Evolutionary conservation across 768 basidiomycete genomes (phyloP).

Genomic region (Chlorophyllum brunneum): DNA sequence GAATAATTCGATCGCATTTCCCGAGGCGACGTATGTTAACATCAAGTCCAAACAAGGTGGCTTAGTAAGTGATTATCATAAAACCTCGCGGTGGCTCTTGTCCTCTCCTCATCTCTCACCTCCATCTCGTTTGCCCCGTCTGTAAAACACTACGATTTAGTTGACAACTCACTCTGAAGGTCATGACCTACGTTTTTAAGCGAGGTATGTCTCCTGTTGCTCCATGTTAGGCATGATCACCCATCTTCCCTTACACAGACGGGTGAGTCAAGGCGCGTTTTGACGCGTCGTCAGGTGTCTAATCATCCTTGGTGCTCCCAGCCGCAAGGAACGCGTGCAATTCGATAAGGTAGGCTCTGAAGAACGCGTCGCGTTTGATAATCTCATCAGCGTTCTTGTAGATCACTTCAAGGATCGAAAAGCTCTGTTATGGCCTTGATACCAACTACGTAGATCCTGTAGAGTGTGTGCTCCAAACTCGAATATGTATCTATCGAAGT

Average conservation of each 20-base stretch:
- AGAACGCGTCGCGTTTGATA: constrained; percentile 13
- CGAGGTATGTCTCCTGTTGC: constrained; percentile 28
- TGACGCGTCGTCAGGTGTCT: constrained; percentile 26
- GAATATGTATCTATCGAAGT: neutral
- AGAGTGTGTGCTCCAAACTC: constrained; percentile 52
- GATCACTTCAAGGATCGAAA: constrained; percentile 85
- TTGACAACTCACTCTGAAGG: neutral
- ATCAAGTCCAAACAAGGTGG: constrained; percentile 11
- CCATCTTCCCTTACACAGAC: constrained; percentile 27
- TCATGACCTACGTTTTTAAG: constrained; percentile 28
- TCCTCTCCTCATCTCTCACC: neutral
- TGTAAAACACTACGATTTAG: neutral
- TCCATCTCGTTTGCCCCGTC: neutral
- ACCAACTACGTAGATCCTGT: constrained; percentile 89
- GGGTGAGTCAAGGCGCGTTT: constrained; percentile 44
- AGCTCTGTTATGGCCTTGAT: constrained; percentile 96
- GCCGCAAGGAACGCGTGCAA: constrained; percentile 88
- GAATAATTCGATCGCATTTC: neutral
- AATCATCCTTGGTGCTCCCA: constrained; percentile 23
- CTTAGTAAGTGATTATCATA: constrained; percentile 15
- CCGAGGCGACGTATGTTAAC: neutral
- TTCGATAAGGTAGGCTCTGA: constrained; percentile 76
- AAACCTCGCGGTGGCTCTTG: constrained; percentile 7
- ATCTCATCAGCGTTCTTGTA: constrained; percentile 26
- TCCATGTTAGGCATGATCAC: constrained; percentile 1